Conservation (phyloP, 768 basidiomycete genomes). For the Boletus eberwhitei region DNA sequence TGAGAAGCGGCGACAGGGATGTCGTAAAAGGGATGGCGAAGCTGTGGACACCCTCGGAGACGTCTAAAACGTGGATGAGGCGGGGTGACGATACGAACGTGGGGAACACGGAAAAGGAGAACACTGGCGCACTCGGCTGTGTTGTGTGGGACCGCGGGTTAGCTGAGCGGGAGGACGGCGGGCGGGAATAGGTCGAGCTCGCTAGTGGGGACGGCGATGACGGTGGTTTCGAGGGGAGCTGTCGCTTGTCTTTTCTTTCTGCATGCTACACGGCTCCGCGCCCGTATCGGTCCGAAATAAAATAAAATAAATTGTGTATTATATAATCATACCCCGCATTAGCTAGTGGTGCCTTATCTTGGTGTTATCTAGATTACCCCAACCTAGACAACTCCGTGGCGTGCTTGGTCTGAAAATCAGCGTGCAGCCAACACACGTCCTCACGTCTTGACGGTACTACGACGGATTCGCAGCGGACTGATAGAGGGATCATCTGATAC, state of each 20-base stretch:
- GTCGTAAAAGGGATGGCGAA: conserved; percentile 24
- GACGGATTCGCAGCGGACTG: conserved; percentile 15
- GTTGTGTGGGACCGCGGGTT: background rate
- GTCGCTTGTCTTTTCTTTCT: conserved; percentile 2
- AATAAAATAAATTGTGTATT: conserved; percentile 4
- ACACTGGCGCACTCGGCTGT: conserved; percentile 4
- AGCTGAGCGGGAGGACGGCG: background rate
- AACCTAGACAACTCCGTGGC: conserved; percentile 13
- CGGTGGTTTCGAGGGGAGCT: conserved; percentile 7
- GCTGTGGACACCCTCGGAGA: conserved; percentile 28
- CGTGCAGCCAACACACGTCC: too few relatives aligned
- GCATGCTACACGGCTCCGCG: conserved; percentile 17
- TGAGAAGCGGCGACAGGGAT: conserved; percentile 20
- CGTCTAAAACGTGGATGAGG: conserved; percentile 25
- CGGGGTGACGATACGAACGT: conserved; percentile 24
- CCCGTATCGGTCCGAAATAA: conserved; percentile 27
- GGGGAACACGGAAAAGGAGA: conserved; percentile 19
- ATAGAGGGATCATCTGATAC: conserved; percentile 29
- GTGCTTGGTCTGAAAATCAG: too few relatives aligned
- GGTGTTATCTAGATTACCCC: conserved; percentile 28
- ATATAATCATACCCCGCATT: conserved; percentile 28
- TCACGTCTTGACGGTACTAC: too few relatives aligned
- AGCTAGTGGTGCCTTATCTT: conserved; percentile 18
- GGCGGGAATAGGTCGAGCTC: background rate
- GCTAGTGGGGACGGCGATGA: conserved; percentile 3